These are phyloP conservation scores for Plectosphaerella plurivora DNA, from an alignment of 2,329 filamentous ascomycete genomes.

Conservation along the genomic window DNA sequence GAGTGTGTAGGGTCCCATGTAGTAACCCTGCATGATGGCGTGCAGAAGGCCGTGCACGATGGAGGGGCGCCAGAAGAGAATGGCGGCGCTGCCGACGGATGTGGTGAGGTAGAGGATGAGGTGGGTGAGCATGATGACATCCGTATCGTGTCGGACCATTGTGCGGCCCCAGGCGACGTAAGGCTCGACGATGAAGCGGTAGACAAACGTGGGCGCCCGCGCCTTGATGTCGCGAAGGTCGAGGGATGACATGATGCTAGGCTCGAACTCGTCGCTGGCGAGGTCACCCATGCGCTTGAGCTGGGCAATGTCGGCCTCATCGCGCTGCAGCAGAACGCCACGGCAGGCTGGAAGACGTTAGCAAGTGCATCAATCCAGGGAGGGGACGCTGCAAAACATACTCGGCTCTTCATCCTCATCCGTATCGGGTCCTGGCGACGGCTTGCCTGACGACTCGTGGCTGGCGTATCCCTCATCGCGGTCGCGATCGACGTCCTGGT, in stretches of 20 bases:
- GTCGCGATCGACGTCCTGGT: not conserved
- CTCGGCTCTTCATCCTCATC: not conserved
- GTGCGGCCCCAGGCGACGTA: constrained; percentile 53
- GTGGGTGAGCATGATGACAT: constrained; percentile 76
- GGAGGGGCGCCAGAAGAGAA: constrained; percentile 61
- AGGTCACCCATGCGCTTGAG: constrained; percentile 39
- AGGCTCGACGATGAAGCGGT: constrained; percentile 49
- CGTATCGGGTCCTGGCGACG: not conserved
- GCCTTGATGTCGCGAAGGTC: constrained; percentile 31
- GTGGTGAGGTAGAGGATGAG: constrained; percentile 67
- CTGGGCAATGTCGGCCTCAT: constrained; percentile 24
- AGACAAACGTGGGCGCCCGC: constrained; percentile 28
- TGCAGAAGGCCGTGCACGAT: constrained; percentile 66
- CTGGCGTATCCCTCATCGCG: not conserved
- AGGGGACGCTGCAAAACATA: no score
- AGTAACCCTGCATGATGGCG: constrained; percentile 60
- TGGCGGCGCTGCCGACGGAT: constrained; percentile 63
- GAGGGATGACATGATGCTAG: constrained; percentile 36
- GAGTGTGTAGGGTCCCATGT: constrained; percentile 70
- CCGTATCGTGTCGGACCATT: constrained; percentile 61
- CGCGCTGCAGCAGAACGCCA: not conserved
- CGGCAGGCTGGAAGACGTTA: no score
- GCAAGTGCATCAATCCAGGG: no score
- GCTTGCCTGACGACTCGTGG: not conserved
- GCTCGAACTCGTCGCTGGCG: constrained; percentile 34